phyloP scores from a whole-genome alignment of 2,329 filamentous ascomycete species.

The Myriangium duriaei region DNA sequence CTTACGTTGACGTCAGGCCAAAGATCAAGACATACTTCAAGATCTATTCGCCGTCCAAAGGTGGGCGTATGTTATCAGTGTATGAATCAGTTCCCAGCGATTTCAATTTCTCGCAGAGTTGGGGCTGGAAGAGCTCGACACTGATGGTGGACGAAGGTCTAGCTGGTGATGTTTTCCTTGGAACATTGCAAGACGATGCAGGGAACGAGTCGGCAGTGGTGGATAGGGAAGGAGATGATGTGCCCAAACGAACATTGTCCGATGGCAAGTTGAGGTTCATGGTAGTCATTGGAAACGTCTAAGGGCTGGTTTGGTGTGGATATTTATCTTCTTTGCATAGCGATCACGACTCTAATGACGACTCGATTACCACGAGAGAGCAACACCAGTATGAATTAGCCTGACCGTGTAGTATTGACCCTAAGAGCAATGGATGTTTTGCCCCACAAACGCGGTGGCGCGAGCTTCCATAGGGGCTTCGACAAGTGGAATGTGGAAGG shows the following conservation, averaged over 20 bases:
- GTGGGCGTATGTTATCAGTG: slow-evolving; percentile 46
- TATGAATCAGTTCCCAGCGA: slow-evolving; percentile 46
- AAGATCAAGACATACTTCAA: slow-evolving; percentile 51
- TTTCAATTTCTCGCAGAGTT: slow-evolving; percentile 49
- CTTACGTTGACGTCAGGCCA: slow-evolving; percentile 43
- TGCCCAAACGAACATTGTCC: not conserved
- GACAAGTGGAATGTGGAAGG: too few species aligned
- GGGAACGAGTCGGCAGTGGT: slow-evolving; percentile 9
- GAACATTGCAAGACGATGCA: not conserved
- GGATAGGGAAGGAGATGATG: slow-evolving; percentile 24
- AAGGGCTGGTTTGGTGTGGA: too few species aligned
- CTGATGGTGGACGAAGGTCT: slow-evolving; percentile 41
- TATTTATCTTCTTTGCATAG: too few species aligned
- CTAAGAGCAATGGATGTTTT: too few species aligned
- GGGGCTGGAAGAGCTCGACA: slow-evolving; percentile 50
- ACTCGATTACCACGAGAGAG: too few species aligned
- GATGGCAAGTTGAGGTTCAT: slow-evolving; percentile 45
- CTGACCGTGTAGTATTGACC: too few species aligned
- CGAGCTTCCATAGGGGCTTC: too few species aligned
- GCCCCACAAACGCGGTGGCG: too few species aligned
- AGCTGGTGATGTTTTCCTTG: slow-evolving; percentile 17
- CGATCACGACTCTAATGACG: too few species aligned
- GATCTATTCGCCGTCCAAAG: slow-evolving; percentile 46
- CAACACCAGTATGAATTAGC: too few species aligned
- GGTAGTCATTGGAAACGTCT: slow-evolving; percentile 45